Evolutionary conservation across 306 rosid genomes (phyloP), one percentile per base, ranked within the genome.

Genomic region (Trifolium fragiferum): DNA sequence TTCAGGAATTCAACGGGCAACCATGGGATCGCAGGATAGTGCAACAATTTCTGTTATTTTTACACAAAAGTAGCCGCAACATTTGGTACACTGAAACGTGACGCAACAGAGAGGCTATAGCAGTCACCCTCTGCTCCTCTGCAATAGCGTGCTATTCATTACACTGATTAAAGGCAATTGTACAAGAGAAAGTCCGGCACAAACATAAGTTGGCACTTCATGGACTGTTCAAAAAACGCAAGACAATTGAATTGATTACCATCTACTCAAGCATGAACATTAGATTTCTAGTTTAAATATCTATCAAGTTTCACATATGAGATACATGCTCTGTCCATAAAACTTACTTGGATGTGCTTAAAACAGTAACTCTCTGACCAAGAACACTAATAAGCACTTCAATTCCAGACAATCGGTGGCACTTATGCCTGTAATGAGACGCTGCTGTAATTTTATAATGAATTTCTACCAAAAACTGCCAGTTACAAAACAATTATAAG

Each of bases 391-490:
- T 57, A 76, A 93, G 90, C 76, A 88, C 98, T 82, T 93, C 94
- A 66, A 93, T 83, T 76, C 92, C 93, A 53, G 92, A 92, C 80
- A 93, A 82, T 10, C 86, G 86, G 81, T 89, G 96, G 84, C 96
- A 84, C 81, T 89, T 88, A 69, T 93, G 98, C 82, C 98, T 85
- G 80, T 82, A 82, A 86, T 93, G 91, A 72, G 85, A 78, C 80
- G 98, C 98, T 58, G 93, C 92, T 53, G 89, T 83, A 83, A 91
- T 81, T 88, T 82, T 91, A 84, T 91, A 84, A 70, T 93, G 97
- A 80, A 87, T 81, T 85, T 90, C 97, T 74, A 93, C 86, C 70
- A 91, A 78, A 87, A 93, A 88, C 98, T 93, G 93, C 85, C 32
- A 50, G 76, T 63, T 62, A 61, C 38, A 59, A 78, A 51, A 84